These are phyloP conservation scores for Apiospora arundinis DNA, from an alignment of 2,329 filamentous ascomycete genomes.

Conservation along the genomic window DNA sequence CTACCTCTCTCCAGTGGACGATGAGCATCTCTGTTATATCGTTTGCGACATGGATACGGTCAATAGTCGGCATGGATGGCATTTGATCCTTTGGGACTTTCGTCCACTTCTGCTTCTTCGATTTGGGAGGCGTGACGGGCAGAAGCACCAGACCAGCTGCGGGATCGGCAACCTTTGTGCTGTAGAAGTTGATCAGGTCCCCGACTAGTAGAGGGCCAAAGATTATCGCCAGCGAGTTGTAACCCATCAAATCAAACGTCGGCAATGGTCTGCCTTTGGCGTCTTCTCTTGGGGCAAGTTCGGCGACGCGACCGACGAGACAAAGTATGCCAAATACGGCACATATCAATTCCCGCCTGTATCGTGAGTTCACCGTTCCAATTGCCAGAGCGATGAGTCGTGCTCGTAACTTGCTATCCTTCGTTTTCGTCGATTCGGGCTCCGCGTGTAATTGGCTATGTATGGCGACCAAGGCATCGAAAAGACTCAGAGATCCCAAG, in stretches of 20 bases:
- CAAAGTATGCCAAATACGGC: slow-evolving; percentile 71
- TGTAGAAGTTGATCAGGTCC: slow-evolving; percentile 60
- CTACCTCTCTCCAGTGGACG: slow-evolving; percentile 68
- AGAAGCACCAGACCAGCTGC: slow-evolving; percentile 50
- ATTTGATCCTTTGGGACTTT: slow-evolving; percentile 31
- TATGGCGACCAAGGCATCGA: slow-evolving; percentile 68
- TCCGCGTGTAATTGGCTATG: slow-evolving; percentile 60
- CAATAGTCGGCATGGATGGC: slow-evolving; percentile 45
- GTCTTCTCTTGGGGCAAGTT: slow-evolving; percentile 59
- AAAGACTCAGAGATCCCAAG: slow-evolving; percentile 65
- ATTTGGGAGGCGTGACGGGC: slow-evolving; percentile 50
- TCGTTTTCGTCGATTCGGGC: slow-evolving; percentile 58
- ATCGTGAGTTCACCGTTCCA: slow-evolving; percentile 62
- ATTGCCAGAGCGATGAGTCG: slow-evolving; percentile 71
- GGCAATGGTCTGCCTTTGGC: slow-evolving; percentile 57
- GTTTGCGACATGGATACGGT: slow-evolving; percentile 65
- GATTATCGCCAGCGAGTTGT: slow-evolving; percentile 65
- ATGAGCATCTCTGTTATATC: slow-evolving; percentile 70
- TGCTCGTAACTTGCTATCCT: slow-evolving; percentile 63
- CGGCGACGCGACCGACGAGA: slow-evolving; percentile 63
- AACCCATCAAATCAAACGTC: slow-evolving; percentile 68
- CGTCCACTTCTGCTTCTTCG: slow-evolving; percentile 45
- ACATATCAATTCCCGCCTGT: slow-evolving; percentile 68
- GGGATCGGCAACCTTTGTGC: slow-evolving; percentile 51
- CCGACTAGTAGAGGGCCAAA: slow-evolving; percentile 70